Percentiles rank a stretch among this genome's conserved stretches.
phyloP scores from a whole-genome alignment of 768 basidiomycete genomes.

The Pilatotrama ljubarskyi region DNA sequence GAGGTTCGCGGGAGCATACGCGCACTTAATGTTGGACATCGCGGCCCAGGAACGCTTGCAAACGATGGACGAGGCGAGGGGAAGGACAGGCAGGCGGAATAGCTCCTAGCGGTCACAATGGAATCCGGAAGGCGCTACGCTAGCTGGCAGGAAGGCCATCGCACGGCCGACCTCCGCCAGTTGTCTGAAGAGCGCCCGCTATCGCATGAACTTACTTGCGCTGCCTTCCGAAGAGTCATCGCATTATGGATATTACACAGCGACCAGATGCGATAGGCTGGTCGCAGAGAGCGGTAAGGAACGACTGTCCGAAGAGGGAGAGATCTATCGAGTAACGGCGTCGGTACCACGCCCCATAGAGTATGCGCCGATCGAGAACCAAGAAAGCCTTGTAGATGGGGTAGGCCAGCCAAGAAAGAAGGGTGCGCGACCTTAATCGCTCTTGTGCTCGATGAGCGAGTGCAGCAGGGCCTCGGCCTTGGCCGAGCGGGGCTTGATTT shows the following conservation, averaged over 20 bases:
- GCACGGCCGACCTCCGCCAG: too few relatives aligned
- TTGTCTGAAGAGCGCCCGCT: background rate
- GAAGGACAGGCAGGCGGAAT: background rate
- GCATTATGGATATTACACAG: conserved; percentile 1
- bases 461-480: conserved; percentile 28
- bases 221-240: background rate
- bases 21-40: too few relatives aligned
- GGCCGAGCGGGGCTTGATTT: conserved; percentile 31
- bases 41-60: too few relatives aligned
- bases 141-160: too few relatives aligned
- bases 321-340: conserved; percentile 3
- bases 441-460: conserved; percentile 1
- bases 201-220: background rate
- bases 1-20: too few relatives aligned
- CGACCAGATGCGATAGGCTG: conserved; percentile 4
- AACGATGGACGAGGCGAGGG: background rate
- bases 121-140: background rate
- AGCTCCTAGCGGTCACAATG: background rate
- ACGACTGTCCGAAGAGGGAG: conserved; percentile 5
- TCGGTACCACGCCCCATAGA: background rate
- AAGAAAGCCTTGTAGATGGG: background rate
- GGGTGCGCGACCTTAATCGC: background rate
- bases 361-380: conserved; percentile 3
- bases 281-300: conserved; percentile 5
- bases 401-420: background rate